Conservation (phyloP, 2,329 filamentous ascomycete species). For the Shiraia sp. region DNA sequence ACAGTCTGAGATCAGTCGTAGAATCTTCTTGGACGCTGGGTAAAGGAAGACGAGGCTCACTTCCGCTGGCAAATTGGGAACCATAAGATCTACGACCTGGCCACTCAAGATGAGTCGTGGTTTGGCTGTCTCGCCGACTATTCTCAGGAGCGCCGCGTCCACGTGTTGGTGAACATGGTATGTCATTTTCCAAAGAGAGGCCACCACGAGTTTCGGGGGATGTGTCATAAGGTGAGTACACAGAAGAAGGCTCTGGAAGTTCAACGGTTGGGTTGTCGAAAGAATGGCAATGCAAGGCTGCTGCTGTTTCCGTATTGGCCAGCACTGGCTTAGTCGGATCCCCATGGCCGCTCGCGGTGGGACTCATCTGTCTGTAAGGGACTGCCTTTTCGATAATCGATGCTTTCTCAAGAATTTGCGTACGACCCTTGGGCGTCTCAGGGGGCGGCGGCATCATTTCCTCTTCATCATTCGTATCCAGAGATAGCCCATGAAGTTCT, state of each 20-base stretch:
- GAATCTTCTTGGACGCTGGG: conserved; percentile 29
- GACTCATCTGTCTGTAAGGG: conserved; percentile 3
- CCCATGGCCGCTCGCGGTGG: conserved; percentile 2
- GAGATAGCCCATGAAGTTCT: too few relatives aligned
- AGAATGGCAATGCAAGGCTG: conserved; percentile 13
- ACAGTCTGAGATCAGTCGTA: conserved; percentile 39
- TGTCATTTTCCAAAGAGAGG: conserved; percentile 14
- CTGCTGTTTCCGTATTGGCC: conserved; percentile 2
- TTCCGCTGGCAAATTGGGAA: conserved; percentile 6
- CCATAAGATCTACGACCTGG: conserved; percentile 17
- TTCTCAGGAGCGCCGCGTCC: conserved; percentile 12
- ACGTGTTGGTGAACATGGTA: conserved; percentile 16
- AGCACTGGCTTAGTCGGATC: conserved; percentile 5
- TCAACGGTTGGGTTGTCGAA: conserved; percentile 16
- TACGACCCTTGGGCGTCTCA: conserved; percentile 1
- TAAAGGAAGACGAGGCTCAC: conserved; percentile 14
- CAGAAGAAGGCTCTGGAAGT: conserved; percentile 23
- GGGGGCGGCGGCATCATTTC: too few relatives aligned
- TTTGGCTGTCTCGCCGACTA: conserved; percentile 35
- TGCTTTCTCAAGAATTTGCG: conserved; percentile 9
- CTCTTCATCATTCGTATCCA: too few relatives aligned
- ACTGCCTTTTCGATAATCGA: conserved; percentile 13
- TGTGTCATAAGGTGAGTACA: conserved; percentile 27
- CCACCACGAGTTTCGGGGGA: too few relatives aligned
- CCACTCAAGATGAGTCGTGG: conserved; percentile 42